A percentile compares a stretch with the other conserved stretches of the same genome.
Evolutionary conservation across 495 filamentous ascomycete species (phyloP).

Genomic region (Aspergillus cristatus): DNA sequence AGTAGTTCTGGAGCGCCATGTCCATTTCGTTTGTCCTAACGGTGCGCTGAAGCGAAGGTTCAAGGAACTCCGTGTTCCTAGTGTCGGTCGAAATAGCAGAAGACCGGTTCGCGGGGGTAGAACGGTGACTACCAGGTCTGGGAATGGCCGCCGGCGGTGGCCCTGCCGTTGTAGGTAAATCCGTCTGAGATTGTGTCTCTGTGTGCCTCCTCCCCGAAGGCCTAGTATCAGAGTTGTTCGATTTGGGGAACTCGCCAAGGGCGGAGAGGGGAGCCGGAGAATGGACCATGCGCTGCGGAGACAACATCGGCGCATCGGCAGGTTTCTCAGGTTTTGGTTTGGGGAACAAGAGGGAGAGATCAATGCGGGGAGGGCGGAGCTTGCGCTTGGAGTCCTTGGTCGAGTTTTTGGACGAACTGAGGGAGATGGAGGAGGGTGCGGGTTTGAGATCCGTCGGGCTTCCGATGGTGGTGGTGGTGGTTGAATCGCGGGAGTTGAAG

Average conservation of each 20-base stretch:
- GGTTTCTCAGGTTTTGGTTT: slow-evolving; percentile 24
- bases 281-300: slow-evolving; percentile 36
- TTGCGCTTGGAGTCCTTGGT: slow-evolving; percentile 33
- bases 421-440: neutral
- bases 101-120: slow-evolving; percentile 3
- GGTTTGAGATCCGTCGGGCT: neutral
- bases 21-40: slow-evolving; percentile 34
- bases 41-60: slow-evolving; percentile 23
- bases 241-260: slow-evolving; percentile 18
- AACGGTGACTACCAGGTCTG: slow-evolving; percentile 1
- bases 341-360: slow-evolving; percentile 38
- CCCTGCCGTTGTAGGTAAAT: no score
- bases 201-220: slow-evolving; percentile 15
- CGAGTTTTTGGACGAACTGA: slow-evolving; percentile 8
- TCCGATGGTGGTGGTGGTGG: slow-evolving; percentile 3
- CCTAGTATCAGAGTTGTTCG: slow-evolving; percentile 9
- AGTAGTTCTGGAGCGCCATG: slow-evolving; percentile 25
- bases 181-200: slow-evolving; percentile 9
- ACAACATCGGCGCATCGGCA: slow-evolving; percentile 25
- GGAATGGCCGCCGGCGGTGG: slow-evolving; percentile 8
- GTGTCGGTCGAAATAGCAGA: slow-evolving; percentile 14
- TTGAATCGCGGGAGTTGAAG: slow-evolving; percentile 25
- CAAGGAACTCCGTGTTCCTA: slow-evolving; percentile 16
- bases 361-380: slow-evolving; percentile 32
- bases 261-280: slow-evolving; percentile 36